These are phyloP conservation scores for Botrytis pseudocinerea DNA, from an alignment of 2,329 filamentous ascomycete species.

Conservation along the genomic window DNA sequence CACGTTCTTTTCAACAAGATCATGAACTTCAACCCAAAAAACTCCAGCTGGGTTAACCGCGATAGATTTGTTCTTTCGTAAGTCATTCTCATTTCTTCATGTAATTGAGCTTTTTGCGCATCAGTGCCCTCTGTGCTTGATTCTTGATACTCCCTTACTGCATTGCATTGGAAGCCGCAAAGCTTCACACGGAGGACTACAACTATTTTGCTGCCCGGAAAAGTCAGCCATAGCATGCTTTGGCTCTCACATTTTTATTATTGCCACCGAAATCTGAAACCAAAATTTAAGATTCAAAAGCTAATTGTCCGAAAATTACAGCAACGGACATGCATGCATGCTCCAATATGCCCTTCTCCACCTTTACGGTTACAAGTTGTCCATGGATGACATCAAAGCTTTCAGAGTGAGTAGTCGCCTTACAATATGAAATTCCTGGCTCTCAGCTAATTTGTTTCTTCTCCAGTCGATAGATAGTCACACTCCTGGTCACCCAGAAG, in stretches of 20 bases:
- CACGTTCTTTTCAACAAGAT: constrained; percentile 99
- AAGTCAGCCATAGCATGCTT: not conserved
- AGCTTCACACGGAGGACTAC: no score
- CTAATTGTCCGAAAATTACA: constrained; percentile 43
- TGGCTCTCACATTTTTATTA: not conserved
- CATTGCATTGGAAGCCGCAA: not conserved
- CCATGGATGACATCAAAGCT: constrained; percentile 87
- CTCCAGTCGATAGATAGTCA: constrained; percentile 61
- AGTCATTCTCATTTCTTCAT: constrained; percentile 47
- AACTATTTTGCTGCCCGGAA: not conserved
- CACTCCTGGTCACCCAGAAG: constrained; percentile 94
- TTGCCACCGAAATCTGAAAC: not conserved
- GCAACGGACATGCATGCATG: constrained; percentile 99
- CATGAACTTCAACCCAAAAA: constrained; percentile 99
- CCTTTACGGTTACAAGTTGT: constrained; percentile 86
- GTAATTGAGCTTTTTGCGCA: not conserved
- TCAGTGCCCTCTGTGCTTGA: not conserved
- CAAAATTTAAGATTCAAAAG: not conserved
- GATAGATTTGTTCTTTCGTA: constrained; percentile 99
- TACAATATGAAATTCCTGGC: not conserved
- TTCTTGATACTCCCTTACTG: not conserved
- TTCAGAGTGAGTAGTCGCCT: constrained; percentile 80
- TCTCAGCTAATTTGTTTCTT: constrained; percentile 20
- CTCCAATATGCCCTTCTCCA: constrained; percentile 98
- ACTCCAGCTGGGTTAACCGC: constrained; percentile 94